Conservation (phyloP, 2,329 filamentous ascomycete genomes). For the Phialophora macrospora region DNA sequence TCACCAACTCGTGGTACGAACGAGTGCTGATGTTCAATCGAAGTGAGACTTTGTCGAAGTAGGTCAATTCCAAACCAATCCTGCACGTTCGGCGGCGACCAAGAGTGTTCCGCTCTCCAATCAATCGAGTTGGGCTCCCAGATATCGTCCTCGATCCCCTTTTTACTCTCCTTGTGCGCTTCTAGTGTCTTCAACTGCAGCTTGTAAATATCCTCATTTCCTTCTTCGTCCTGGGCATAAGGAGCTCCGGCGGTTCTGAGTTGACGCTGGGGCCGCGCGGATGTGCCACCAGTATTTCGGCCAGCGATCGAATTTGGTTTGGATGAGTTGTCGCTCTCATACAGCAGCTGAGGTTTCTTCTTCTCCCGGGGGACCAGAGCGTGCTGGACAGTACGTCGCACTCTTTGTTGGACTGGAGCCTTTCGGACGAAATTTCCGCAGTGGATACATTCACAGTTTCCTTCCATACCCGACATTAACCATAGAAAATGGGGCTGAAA, state of each 20-base stretch:
- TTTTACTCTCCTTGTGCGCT: constrained; percentile 38
- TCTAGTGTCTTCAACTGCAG: constrained; percentile 56
- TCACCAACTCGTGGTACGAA: constrained; percentile 63
- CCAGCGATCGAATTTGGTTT: constrained; percentile 25
- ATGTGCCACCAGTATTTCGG: constrained; percentile 26
- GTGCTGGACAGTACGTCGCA: constrained; percentile 9
- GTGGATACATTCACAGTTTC: constrained; percentile 57
- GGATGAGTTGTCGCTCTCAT: constrained; percentile 22
- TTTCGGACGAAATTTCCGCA: constrained; percentile 45
- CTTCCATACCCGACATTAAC: constrained; percentile 56
- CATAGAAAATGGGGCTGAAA: constrained; percentile 64
- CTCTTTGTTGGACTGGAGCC: constrained; percentile 29
- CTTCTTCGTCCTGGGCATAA: constrained; percentile 54
- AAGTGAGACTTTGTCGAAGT: constrained; percentile 50
- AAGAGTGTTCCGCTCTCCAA: constrained; percentile 56
- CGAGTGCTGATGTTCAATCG: constrained; percentile 51
- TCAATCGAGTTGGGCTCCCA: constrained; percentile 59
- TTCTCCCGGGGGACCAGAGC: constrained; percentile 5
- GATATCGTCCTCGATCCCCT: constrained; percentile 52
- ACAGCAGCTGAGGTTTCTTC: constrained; percentile 24
- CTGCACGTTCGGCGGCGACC: constrained; percentile 5
- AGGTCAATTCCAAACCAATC: constrained; percentile 41
- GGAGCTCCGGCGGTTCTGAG: constrained; percentile 31
- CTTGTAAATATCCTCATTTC: constrained; percentile 60
- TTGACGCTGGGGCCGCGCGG: constrained; percentile 34